Evolutionary conservation across 1,284 basidiomycete species (phyloP).

Genomic region (Apiotrichum montevideense): DNA sequence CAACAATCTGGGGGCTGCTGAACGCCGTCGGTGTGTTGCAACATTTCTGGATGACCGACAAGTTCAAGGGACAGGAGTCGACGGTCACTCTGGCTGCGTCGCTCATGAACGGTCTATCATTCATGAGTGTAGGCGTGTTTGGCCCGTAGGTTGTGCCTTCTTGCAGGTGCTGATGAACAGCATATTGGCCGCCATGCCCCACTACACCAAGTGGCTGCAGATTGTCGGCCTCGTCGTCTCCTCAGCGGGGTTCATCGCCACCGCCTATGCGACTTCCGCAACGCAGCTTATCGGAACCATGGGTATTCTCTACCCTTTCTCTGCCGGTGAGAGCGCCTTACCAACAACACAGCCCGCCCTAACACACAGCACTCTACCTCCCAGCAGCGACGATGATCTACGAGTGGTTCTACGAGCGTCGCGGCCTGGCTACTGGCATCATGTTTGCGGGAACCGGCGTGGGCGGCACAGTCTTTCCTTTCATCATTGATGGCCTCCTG

Average conservation of each 20-base stretch:
- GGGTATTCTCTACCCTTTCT: conserved; percentile 39
- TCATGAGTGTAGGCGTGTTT: conserved; percentile 5
- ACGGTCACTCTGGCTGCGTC: conserved; percentile 41
- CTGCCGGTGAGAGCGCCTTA: conserved; percentile 14
- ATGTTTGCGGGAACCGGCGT: conserved; percentile 29
- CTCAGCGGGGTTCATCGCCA: conserved; percentile 22
- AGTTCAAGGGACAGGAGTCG: conserved; percentile 28
- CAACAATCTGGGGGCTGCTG: conserved; percentile 41
- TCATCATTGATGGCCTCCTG: conserved; percentile 34
- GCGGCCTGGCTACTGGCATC: conserved; percentile 40
- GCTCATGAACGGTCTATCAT: conserved; percentile 35
- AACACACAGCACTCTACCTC: conserved; percentile 23
- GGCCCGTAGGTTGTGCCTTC: background rate
- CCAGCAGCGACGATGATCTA: conserved; percentile 39
- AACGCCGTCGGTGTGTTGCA: conserved; percentile 43
- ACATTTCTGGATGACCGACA: conserved; percentile 37
- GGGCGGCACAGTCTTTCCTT: conserved; percentile 32
- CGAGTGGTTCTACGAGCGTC: conserved; percentile 36
- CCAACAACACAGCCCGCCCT: background rate
- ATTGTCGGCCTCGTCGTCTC: conserved; percentile 25
- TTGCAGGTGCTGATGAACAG: conserved; percentile 5
- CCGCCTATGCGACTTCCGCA: conserved; percentile 35
- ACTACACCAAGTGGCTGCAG: conserved; percentile 24
- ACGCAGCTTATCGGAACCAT: conserved; percentile 41
- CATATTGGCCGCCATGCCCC: conserved; percentile 29